Evolutionary conservation across 441 rosid species (phyloP).

Genomic region (Viola pubescens): DNA sequence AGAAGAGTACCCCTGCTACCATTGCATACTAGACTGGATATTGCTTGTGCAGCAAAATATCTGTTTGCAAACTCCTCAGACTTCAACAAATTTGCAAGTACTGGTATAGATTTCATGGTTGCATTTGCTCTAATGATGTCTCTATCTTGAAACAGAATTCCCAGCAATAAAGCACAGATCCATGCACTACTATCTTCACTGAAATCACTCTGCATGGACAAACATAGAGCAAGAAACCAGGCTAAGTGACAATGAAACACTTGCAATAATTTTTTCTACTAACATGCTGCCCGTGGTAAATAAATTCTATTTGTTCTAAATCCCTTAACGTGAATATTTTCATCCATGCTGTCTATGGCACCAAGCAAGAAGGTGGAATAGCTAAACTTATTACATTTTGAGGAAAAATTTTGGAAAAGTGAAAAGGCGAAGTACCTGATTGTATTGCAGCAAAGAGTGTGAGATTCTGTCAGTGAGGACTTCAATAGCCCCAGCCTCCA

Average conservation of each 20-base stretch:
- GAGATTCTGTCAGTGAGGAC: slow-evolving; percentile 76
- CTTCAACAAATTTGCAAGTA: slow-evolving; percentile 82
- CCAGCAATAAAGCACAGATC: slow-evolving; percentile 94
- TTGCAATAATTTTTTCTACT: neutral
- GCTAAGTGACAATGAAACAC: slow-evolving; percentile 15
- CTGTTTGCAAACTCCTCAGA: slow-evolving; percentile 85
- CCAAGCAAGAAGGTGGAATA: neutral
- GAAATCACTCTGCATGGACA: slow-evolving; percentile 67
- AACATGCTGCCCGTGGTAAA: no score
- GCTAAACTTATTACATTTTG: no score
- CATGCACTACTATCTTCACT: slow-evolving; percentile 87
- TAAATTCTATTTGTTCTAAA: no score
- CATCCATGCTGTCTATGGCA: neutral
- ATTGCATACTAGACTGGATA: slow-evolving; percentile 91
- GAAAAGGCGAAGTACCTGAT: slow-evolving; percentile 50
- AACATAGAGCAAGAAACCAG: slow-evolving; percentile 15
- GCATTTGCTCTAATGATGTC: slow-evolving; percentile 87
- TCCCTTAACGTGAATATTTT: neutral
- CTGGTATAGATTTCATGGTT: slow-evolving; percentile 89
- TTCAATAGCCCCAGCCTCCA: slow-evolving; percentile 96
- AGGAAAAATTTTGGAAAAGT: no score
- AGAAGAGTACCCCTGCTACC: slow-evolving; percentile 98
- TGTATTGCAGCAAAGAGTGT: slow-evolving; percentile 48
- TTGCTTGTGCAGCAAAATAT: slow-evolving; percentile 97
- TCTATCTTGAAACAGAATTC: slow-evolving; percentile 95